Conservation (phyloP, 352 stramenopile species). For the Halophytophthora batemanensis region DNA sequence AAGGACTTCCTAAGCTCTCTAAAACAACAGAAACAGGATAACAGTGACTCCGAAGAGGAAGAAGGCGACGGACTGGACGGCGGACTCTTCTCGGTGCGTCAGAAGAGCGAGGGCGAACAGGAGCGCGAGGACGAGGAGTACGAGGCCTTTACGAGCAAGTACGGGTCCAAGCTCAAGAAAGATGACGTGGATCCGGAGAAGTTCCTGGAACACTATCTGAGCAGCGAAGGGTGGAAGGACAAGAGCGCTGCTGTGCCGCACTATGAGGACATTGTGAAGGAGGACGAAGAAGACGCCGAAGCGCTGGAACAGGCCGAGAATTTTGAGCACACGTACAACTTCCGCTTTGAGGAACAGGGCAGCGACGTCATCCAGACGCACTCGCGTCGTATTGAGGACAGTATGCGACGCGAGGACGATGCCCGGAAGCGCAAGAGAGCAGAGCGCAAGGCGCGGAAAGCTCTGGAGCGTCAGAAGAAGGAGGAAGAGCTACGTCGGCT, state of each 20-base stretch:
- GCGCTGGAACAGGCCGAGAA: slow-evolving; percentile 93
- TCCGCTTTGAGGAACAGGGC: slow-evolving; percentile 97
- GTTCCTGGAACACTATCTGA: slow-evolving; percentile 81
- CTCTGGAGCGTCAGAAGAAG: slow-evolving; percentile 94
- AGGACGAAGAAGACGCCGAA: slow-evolving; percentile 89
- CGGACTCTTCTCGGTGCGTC: slow-evolving; percentile 67
- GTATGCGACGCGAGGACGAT: slow-evolving; percentile 95
- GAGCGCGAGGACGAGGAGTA: slow-evolving; percentile 71
- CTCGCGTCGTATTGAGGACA: slow-evolving; percentile 79
- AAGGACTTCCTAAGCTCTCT: slow-evolving; percentile 62
- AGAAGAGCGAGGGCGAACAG: slow-evolving; percentile 57
- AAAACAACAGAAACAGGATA: slow-evolving; percentile 30
- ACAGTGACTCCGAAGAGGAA: slow-evolving; percentile 51
- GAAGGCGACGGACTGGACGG: slow-evolving; percentile 65
- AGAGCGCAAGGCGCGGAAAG: slow-evolving; percentile 93
- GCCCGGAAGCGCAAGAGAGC: slow-evolving; percentile 94
- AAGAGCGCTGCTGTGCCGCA: slow-evolving; percentile 58
- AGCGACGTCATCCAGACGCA: slow-evolving; percentile 85
- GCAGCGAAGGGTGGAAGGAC: slow-evolving; percentile 81
- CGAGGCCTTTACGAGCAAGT: slow-evolving; percentile 58
- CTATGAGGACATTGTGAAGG: slow-evolving; percentile 85
- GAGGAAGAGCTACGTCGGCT: slow-evolving; percentile 96
- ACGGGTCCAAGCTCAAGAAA: slow-evolving; percentile 59
- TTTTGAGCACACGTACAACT: slow-evolving; percentile 99
- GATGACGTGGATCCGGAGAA: slow-evolving; percentile 65